A percentile compares a stretch with the other conserved stretches of the same genome.
Conservation (phyloP, 108 stramenopile species). For the Stephanodiscus minutulus region DNA sequence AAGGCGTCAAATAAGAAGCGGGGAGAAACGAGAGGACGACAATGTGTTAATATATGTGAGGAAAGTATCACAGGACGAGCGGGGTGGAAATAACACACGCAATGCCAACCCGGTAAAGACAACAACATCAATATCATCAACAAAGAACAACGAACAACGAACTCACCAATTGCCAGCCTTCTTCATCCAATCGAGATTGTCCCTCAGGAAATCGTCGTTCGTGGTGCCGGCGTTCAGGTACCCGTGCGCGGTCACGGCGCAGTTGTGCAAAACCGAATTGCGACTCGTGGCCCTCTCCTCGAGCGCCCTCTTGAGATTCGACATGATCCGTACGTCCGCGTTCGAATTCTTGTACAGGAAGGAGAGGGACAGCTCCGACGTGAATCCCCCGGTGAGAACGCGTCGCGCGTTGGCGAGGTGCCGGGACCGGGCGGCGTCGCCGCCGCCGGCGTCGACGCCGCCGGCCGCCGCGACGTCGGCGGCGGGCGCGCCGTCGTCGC, state of each 20-base stretch:
- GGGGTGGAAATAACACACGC: neutral
- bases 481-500: constrained; percentile 14
- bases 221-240: constrained; percentile 96
- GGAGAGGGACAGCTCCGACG: constrained; percentile 82
- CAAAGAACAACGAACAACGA: neutral
- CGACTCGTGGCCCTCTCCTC: constrained; percentile 76
- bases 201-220: constrained; percentile 94
- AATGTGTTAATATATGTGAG: neutral
- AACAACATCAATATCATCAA: constrained; percentile 7
- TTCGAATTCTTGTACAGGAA: constrained; percentile 91
- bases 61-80: too few relatives aligned
- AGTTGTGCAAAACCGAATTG: constrained; percentile 94
- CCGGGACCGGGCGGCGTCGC: constrained; percentile 10
- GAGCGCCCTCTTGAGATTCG: constrained; percentile 87
- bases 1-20: neutral
- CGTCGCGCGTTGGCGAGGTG: constrained; percentile 48
- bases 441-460: neutral
- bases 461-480: constrained; percentile 7
- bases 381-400: constrained; percentile 82
- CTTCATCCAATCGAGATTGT: constrained; percentile 99
- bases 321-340: constrained; percentile 82
- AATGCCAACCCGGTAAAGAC: constrained; percentile 15
- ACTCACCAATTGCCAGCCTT: constrained; percentile 98
- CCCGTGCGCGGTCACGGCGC: constrained; percentile 90
- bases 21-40: neutral